Conservation (phyloP, 257 asterid genomes). For the Salvia rosmarinus region DNA sequence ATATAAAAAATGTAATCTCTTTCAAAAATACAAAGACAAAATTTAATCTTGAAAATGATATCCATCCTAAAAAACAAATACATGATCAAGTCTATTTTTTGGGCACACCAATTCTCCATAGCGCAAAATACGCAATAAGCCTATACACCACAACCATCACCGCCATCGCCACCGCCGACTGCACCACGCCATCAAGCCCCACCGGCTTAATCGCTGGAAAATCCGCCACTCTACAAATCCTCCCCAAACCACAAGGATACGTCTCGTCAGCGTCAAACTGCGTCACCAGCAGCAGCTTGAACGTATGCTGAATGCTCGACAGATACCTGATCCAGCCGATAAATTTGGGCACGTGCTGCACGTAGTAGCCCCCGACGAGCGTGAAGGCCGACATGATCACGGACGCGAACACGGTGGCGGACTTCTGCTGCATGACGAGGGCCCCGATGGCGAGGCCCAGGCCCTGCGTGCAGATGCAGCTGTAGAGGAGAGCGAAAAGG, state of each 20-base stretch:
- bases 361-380: slow-evolving; percentile 63
- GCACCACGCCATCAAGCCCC: slow-evolving; percentile 47
- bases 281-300: slow-evolving; percentile 57
- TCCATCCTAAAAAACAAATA: background rate
- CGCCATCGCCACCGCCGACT: slow-evolving; percentile 47
- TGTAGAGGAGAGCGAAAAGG: slow-evolving; percentile 43
- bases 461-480: slow-evolving; percentile 60
- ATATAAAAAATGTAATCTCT: too few species aligned
- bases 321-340: slow-evolving; percentile 70
- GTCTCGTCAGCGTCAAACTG: slow-evolving; percentile 55
- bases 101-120: slow-evolving; percentile 66
- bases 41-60: too few species aligned
- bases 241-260: slow-evolving; percentile 41
- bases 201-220: slow-evolving; percentile 52
- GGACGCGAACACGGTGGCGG: slow-evolving; percentile 59
- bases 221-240: slow-evolving; percentile 59
- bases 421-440: slow-evolving; percentile 49
- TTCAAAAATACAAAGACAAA: too few species aligned
- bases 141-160: slow-evolving; percentile 70
- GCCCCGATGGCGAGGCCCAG: slow-evolving; percentile 89
- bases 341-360: slow-evolving; percentile 59
- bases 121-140: slow-evolving; percentile 71
- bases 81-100: slow-evolving; percentile 34
- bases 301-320: slow-evolving; percentile 55
- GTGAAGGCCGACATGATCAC: slow-evolving; percentile 59